Percentiles rank a stretch among this genome's conserved stretches.
Conservation (phyloP, 768 basidiomycete genomes). For the Rhodosporidiobolus sp. region DNA sequence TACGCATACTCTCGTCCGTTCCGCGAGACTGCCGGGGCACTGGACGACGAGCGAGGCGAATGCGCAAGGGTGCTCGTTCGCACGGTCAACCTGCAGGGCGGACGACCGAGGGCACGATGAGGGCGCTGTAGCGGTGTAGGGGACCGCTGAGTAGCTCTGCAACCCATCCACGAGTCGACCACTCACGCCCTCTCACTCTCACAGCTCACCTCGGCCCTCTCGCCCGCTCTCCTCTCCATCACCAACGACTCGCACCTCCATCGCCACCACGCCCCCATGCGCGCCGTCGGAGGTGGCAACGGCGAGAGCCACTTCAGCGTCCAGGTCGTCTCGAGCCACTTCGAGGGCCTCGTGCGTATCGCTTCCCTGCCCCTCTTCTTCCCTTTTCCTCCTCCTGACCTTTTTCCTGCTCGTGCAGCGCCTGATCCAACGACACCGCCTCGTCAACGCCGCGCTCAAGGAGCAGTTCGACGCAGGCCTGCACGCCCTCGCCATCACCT, state of each 20-base stretch:
- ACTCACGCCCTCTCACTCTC: not conserved
- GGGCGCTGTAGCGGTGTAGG: too few relatives aligned
- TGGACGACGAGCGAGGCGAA: too few relatives aligned
- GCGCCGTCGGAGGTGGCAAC: constrained; percentile 49
- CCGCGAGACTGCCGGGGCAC: not conserved
- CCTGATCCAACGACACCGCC: constrained; percentile 50
- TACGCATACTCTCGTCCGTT: constrained; percentile 15
- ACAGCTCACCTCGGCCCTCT: constrained; percentile 49
- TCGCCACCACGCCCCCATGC: constrained; percentile 51
- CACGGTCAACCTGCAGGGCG: not conserved
- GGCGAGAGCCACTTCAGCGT: constrained; percentile 52
- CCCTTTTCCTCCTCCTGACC: not conserved
- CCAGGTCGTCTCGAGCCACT: constrained; percentile 40
- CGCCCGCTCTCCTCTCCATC: constrained; percentile 48
- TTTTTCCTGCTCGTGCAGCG: constrained; percentile 45
- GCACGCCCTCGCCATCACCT: constrained; percentile 50
- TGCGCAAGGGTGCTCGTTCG: not conserved
- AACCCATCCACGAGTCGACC: too few relatives aligned
- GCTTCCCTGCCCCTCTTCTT: too few relatives aligned
- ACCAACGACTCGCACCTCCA: constrained; percentile 49
- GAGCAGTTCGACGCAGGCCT: constrained; percentile 52
- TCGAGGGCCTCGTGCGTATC: constrained; percentile 44
- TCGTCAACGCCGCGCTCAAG: constrained; percentile 51
- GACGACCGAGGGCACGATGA: too few relatives aligned
- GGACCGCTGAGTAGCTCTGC: too few relatives aligned